Conservation (phyloP, 2,329 filamentous ascomycete genomes). For the Arthrobotrys musiformis region DNA sequence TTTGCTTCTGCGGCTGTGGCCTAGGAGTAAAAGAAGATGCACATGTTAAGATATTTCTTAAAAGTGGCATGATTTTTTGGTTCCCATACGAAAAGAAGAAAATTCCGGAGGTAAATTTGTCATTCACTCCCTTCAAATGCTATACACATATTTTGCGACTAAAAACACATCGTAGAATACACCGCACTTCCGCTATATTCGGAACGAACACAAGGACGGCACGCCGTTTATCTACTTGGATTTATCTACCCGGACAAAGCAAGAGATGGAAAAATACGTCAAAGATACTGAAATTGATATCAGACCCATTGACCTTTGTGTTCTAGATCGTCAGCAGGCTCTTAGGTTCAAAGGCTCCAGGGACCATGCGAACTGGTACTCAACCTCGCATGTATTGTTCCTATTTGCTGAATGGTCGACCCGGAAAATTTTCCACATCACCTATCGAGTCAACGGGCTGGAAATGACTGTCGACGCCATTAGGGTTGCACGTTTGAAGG, state of each 20-base stretch:
- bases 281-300: conserved; percentile 13
- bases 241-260: conserved; percentile 8
- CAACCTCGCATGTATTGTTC: conserved; percentile 38
- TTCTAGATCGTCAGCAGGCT: conserved; percentile 15
- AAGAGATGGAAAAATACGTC: conserved; percentile 32
- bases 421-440: conserved; percentile 25
- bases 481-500: conserved; percentile 18
- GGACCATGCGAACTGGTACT: conserved; percentile 45
- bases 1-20: conserved; percentile 44
- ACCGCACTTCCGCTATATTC: conserved; percentile 26
- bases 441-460: conserved; percentile 29
- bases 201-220: conserved; percentile 22
- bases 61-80: conserved; percentile 44
- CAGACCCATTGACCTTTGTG: conserved; percentile 15
- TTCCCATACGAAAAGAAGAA: conserved; percentile 36
- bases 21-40: conserved; percentile 16
- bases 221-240: conserved; percentile 34
- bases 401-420: conserved; percentile 33
- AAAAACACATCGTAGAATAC: not conserved
- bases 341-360: conserved; percentile 19
- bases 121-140: not conserved
- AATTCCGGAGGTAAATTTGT: conserved; percentile 20
- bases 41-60: conserved; percentile 39
- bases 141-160: not conserved
- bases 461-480: conserved; percentile 12